Conservation (phyloP, 306 rosid species). For the Cicer judaicum region DNA sequence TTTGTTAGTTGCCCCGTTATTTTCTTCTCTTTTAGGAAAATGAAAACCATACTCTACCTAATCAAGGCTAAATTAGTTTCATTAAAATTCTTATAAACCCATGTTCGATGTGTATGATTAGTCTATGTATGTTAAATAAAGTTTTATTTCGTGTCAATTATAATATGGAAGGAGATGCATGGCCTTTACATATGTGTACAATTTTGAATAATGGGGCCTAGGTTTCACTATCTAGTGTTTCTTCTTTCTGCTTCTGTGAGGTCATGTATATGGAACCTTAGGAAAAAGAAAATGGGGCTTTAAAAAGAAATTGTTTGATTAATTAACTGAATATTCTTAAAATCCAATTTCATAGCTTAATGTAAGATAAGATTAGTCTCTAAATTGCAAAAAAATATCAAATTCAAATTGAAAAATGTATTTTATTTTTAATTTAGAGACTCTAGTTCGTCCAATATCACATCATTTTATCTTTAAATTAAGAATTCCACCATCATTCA, state of each 20-base stretch:
- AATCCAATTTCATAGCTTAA: background rate
- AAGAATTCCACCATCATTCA: too few species aligned
- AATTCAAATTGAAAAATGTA: too few species aligned
- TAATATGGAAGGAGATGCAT: slow-evolving; percentile 25
- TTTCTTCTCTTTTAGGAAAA: slow-evolving; percentile 26
- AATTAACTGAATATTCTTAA: background rate
- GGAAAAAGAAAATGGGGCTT: background rate
- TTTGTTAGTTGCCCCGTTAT: slow-evolving; percentile 6
- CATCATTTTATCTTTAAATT: too few species aligned
- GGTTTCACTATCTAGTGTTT: slow-evolving; percentile 32
- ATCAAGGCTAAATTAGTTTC: slow-evolving; percentile 3
- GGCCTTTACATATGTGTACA: slow-evolving; percentile 25
- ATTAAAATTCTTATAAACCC: background rate
- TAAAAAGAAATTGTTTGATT: background rate
- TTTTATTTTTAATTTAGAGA: too few species aligned
- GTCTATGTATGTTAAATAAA: slow-evolving; percentile 11
- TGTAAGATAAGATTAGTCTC: too few species aligned
- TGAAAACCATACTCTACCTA: slow-evolving; percentile 14
- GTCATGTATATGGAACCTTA: slow-evolving; percentile 33
- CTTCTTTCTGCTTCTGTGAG: slow-evolving; percentile 37
- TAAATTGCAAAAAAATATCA: too few species aligned
- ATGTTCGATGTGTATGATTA: slow-evolving; percentile 31
- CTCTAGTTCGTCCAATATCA: too few species aligned
- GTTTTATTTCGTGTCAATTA: slow-evolving; percentile 2
- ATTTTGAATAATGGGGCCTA: slow-evolving; percentile 35